These are phyloP conservation scores for Kokia cookei DNA, from an alignment of 441 rosid genomes.

Conservation along the genomic window DNA sequence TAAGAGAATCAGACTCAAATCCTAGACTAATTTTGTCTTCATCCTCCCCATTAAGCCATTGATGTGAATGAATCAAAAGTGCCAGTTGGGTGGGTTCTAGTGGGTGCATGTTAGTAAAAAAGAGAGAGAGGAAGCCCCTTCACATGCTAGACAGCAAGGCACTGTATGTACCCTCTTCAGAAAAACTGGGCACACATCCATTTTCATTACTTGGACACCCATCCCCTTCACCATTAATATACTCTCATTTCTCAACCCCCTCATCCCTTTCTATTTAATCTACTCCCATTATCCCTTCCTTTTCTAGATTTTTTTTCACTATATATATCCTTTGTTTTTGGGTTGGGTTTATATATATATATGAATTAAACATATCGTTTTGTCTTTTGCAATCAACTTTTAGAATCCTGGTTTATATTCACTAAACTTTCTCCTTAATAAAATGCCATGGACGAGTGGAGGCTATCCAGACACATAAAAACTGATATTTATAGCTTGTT, in stretches of 20 bases:
- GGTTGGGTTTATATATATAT: background rate
- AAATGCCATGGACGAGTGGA: background rate
- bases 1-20: constrained; percentile 24
- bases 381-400: background rate
- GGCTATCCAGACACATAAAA: too few species aligned
- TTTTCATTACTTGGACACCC: constrained; percentile 29
- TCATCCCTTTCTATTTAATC: background rate
- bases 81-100: constrained; percentile 38
- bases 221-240: background rate
- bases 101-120: constrained; percentile 20
- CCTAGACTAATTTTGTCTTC: constrained; percentile 32
- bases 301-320: background rate
- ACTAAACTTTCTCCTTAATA: background rate
- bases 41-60: constrained; percentile 12
- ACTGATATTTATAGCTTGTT: too few species aligned
- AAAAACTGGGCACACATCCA: constrained; percentile 38
- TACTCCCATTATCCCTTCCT: background rate
- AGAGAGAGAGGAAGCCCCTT: constrained; percentile 6
- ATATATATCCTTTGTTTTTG: background rate
- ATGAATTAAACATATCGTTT: background rate
- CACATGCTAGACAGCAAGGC: constrained; percentile 76
- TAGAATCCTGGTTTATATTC: background rate
- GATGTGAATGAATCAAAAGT: constrained; percentile 27
- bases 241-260: background rate
- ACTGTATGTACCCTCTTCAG: constrained; percentile 34